Evolutionary conservation across 345 rosid genomes (phyloP), one percentile per base, ranked within the genome.

Genomic region (Dipteronia dyeriana): DNA sequence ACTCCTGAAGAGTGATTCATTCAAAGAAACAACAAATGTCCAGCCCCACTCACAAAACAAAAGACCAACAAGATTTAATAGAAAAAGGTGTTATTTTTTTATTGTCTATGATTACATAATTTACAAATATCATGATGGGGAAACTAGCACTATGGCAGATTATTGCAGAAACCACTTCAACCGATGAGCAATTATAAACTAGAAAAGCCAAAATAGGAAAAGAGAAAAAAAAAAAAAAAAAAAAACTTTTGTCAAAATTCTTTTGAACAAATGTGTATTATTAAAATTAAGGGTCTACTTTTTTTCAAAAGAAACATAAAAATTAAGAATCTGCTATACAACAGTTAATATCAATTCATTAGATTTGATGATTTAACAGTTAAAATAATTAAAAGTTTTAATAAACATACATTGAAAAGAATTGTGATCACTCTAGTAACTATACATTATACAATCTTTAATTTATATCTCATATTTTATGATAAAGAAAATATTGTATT

Each of bases 41-140:
- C 59, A 29, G 56, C 26, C 76, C 82, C 84, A 79, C 71, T n/a
- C 53, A 54, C 22, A 11, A 45, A 56, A 49, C 20, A 68, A 78
- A 78, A 78, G 77, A 67, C 73, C 57, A 25, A 57, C 53, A 80
- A 34, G 73, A 70, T 77, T 77, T 76, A 74, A 49, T 43, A 75
- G 49, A 71, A 56, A 79, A 80, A 70, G 83, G 38, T 70, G 79
- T 71, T 65, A 68, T 45, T 74, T 61, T 41, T 79, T 56, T 65
- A 69, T 65, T 74, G 69, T 51, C 69, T 77, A 74, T 74, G 77
- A 80, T 71, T 80, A 56, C 31, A 31, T 12, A 75, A 68, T 49
- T 62, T 67, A 59, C 70, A 64, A 25, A 65, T 59, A 38, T 64
- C 29, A 82, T 65, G 29, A 74, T 56, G 62, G 20, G 59, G 17